These are phyloP conservation scores for Phialophora expanda DNA, from an alignment of 2,329 filamentous ascomycete species.

Conservation along the genomic window DNA sequence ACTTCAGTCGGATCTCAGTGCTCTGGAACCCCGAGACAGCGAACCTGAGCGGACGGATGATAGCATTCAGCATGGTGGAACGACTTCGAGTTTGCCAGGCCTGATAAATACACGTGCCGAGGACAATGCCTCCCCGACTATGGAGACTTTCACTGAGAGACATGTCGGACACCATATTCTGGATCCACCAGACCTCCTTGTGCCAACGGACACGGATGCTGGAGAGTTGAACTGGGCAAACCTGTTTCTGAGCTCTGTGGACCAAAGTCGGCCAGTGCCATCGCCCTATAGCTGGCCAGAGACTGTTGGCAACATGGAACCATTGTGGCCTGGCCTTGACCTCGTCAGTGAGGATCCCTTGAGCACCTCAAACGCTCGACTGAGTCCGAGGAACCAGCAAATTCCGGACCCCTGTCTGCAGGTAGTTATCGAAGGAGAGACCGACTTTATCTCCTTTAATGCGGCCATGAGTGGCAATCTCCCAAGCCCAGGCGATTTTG, in stretches of 20 bases:
- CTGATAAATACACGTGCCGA: neutral
- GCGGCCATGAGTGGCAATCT: neutral
- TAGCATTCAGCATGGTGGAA: neutral
- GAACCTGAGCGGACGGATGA: neutral
- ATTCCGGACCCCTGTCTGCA: neutral
- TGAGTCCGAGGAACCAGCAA: neutral
- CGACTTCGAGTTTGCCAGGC: neutral
- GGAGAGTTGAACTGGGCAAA: constrained; percentile 1
- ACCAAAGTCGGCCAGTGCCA: neutral
- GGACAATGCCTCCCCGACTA: neutral
- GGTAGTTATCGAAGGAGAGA: neutral
- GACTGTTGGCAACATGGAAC: neutral
- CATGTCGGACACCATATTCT: neutral
- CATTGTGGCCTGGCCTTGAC: too few species aligned
- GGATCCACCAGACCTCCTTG: neutral
- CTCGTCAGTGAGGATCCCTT: too few species aligned
- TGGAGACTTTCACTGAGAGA: neutral
- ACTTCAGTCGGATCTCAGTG: too few species aligned
- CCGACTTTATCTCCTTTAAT: neutral
- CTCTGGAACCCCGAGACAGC: neutral
- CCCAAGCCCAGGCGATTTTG: neutral
- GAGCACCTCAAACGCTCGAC: too few species aligned
- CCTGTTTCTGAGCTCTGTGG: neutral
- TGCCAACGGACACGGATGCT: neutral
- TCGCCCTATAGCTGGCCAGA: neutral